phyloP scores from a whole-genome alignment of 2,329 filamentous ascomycete genomes.

The Cordyceps cicadae region DNA sequence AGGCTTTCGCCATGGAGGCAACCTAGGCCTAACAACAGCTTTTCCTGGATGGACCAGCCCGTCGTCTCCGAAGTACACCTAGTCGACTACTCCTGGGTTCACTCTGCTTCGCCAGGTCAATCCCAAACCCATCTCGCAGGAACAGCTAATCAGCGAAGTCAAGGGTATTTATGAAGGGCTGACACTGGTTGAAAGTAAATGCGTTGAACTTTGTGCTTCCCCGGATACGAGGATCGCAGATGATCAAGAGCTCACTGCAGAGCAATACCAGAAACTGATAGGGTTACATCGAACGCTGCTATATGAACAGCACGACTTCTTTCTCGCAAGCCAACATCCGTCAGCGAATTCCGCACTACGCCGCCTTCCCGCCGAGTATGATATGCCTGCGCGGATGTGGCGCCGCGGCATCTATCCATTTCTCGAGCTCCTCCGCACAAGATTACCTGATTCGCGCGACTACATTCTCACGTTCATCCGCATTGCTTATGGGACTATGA shows the following conservation, averaged over 20 bases:
- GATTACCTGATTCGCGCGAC: constrained; percentile 68
- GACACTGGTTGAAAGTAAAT: constrained; percentile 79
- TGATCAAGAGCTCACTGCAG: constrained; percentile 41
- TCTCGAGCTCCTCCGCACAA: constrained; percentile 65
- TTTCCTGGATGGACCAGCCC: too few species aligned
- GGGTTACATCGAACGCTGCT: constrained; percentile 72
- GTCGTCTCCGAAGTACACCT: neutral
- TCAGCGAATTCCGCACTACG: constrained; percentile 61
- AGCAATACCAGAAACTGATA: constrained; percentile 75
- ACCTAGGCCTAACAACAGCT: too few species aligned
- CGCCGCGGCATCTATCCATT: constrained; percentile 83
- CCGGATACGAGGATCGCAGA: constrained; percentile 40
- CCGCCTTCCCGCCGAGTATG: constrained; percentile 67
- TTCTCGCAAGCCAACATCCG: constrained; percentile 80
- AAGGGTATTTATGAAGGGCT: constrained; percentile 77
- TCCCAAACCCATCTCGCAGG: constrained; percentile 62
- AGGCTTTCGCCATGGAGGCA: too few species aligned
- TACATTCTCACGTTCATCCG: constrained; percentile 92
- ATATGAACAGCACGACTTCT: constrained; percentile 79
- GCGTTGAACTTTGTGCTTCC: constrained; percentile 70
- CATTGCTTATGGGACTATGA: constrained; percentile 82
- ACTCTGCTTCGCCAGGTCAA: constrained; percentile 44
- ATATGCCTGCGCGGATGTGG: constrained; percentile 94
- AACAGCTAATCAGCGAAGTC: constrained; percentile 73
- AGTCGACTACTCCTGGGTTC: too few species aligned